A percentile compares a stretch with the other conserved stretches of the same genome.
Evolutionary conservation across 257 asterid genomes (phyloP).

Genomic region (Gentiana dahurica): DNA sequence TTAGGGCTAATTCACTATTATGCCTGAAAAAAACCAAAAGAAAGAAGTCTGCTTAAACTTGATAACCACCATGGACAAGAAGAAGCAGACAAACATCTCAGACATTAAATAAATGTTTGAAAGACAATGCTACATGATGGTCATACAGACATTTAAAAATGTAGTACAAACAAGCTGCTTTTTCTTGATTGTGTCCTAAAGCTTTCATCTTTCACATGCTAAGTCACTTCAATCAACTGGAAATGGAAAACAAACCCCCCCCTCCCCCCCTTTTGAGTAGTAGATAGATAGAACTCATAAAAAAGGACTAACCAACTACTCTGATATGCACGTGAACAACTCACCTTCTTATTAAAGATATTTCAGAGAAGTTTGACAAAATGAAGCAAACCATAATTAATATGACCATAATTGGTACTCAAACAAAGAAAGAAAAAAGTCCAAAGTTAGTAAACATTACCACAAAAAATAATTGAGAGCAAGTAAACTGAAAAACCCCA

Average conservation of each 20-base stretch:
- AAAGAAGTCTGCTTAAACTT: slow-evolving; percentile 1
- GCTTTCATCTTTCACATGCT: slow-evolving; percentile 1
- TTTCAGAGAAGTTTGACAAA: too few species aligned
- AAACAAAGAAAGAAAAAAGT: too few species aligned
- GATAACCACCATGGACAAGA: background rate
- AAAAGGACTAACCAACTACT: too few species aligned
- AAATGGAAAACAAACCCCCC: background rate
- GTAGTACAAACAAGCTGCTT: background rate
- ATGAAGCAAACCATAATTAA: too few species aligned
- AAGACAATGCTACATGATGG: slow-evolving; percentile 4
- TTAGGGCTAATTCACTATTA: slow-evolving; percentile 6
- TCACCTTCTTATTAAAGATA: too few species aligned
- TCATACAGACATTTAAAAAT: background rate
- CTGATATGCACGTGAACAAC: too few species aligned
- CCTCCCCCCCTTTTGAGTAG: too few species aligned
- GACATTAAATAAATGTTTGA: background rate
- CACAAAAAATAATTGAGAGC: too few species aligned
- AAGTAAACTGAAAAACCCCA: too few species aligned
- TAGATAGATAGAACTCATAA: too few species aligned
- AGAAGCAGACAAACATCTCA: background rate
- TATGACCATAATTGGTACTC: too few species aligned
- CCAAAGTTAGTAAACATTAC: too few species aligned
- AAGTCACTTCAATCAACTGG: background rate
- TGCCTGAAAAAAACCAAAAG: slow-evolving; percentile 10
- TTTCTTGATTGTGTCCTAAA: background rate